Conservation (phyloP, 257 asterid species). For the Solanum raphanifolium region DNA sequence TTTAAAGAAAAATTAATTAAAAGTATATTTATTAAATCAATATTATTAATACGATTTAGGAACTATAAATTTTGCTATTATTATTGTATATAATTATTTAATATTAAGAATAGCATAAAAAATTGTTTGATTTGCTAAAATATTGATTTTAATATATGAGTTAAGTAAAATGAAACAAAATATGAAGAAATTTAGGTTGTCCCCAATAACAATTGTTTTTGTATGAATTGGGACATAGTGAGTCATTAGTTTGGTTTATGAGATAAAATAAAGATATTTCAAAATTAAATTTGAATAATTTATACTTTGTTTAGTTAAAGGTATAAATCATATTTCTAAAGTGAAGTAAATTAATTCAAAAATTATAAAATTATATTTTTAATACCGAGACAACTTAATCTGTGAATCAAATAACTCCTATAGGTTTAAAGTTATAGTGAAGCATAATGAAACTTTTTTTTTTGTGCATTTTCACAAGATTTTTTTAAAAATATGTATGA, state of each 20-base stretch:
- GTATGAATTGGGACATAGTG: too few relatives aligned
- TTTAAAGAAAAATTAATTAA: too few relatives aligned
- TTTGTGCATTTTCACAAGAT: neutral
- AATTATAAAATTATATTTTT: rapidly evolving
- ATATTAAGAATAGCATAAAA: neutral
- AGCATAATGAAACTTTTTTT: neutral
- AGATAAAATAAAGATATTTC: too few relatives aligned
- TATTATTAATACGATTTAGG: too few relatives aligned
- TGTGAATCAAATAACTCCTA: neutral
- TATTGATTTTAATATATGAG: too few relatives aligned
- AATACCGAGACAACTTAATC: neutral
- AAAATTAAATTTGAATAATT: neutral
- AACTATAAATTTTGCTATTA: too few relatives aligned
- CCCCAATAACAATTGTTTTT: neutral
- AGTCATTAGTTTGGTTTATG: neutral
- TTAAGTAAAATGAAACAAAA: too few relatives aligned
- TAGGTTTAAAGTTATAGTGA: neutral
- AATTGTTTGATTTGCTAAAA: neutral
- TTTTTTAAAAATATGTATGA: neutral
- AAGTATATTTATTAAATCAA: too few relatives aligned
- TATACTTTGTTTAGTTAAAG: neutral
- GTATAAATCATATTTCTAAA: too few relatives aligned
- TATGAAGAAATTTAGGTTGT: neutral
- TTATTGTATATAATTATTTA: too few relatives aligned
- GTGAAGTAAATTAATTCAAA: neutral